Conservation (phyloP, 192 early-diverging fungal species). For the Coemansia sp. region DNA sequence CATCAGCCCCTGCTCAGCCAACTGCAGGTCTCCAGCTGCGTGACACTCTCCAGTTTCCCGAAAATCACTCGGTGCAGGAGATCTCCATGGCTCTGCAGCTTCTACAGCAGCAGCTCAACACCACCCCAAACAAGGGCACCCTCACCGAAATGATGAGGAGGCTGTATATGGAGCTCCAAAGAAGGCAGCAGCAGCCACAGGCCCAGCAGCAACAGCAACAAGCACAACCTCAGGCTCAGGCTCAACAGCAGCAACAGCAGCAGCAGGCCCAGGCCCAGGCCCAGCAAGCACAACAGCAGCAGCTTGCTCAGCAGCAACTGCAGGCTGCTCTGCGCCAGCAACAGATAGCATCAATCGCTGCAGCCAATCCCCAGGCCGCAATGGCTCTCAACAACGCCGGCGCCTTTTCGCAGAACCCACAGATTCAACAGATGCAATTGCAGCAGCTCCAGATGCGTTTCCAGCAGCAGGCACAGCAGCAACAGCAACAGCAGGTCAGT, state of each 20-base stretch:
- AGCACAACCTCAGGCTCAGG: constrained; percentile 14
- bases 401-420: constrained; percentile 4
- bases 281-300: constrained; percentile 14
- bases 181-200: constrained; percentile 4
- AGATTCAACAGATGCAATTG: constrained; percentile 9
- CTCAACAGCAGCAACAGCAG: constrained; percentile 10
- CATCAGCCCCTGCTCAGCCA: neutral
- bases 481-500: constrained; percentile 5
- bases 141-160: constrained; percentile 5
- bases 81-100: constrained; percentile 11
- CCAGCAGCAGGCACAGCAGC: constrained; percentile 18
- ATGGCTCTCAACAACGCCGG: neutral
- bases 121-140: constrained; percentile 1
- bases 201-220: constrained; percentile 17
- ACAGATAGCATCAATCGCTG: too few relatives aligned
- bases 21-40: constrained; percentile 7
- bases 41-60: constrained; percentile 19
- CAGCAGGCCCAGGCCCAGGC: constrained; percentile 12
- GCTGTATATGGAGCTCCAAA: constrained; percentile 13
- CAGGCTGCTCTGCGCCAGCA: neutral
- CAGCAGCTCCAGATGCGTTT: constrained; percentile 16
- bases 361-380: neutral
- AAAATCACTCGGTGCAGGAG: constrained; percentile 22
- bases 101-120: constrained; percentile 13
- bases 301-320: neutral